These are phyloP conservation scores for Sporothrix inflata DNA, from an alignment of 2,329 filamentous ascomycete genomes.

Conservation along the genomic window DNA sequence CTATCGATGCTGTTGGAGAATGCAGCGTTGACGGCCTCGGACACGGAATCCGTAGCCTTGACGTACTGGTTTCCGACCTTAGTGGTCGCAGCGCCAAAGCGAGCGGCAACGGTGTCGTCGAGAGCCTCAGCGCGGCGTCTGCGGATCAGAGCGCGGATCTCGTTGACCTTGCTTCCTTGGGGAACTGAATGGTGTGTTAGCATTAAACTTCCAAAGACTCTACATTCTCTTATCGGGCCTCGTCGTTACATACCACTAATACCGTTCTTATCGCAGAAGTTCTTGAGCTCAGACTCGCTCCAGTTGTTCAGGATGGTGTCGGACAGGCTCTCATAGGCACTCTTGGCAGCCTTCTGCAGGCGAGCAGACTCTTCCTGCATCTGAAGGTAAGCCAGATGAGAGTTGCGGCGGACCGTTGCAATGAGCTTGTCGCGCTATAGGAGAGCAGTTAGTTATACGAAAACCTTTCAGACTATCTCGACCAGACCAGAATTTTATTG, in stretches of 20 bases:
- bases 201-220: too few species aligned
- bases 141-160: constrained; percentile 85
- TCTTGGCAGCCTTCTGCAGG: constrained; percentile 66
- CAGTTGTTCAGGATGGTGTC: constrained; percentile 87
- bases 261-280: constrained; percentile 88
- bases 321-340: constrained; percentile 73
- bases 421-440: constrained; percentile 79
- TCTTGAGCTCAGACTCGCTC: constrained; percentile 87
- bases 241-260: constrained; percentile 53
- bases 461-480: background rate
- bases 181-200: constrained; percentile 62
- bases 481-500: background rate
- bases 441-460: background rate
- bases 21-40: constrained; percentile 63
- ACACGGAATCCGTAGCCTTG: constrained; percentile 71
- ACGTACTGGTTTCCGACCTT: constrained; percentile 77
- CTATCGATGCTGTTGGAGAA: constrained; percentile 64
- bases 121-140: constrained; percentile 78
- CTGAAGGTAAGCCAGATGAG: constrained; percentile 74
- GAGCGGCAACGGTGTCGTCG: constrained; percentile 64
- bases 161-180: constrained; percentile 87
- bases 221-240: constrained; percentile 25
- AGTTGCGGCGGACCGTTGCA: constrained; percentile 86
- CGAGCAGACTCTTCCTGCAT: constrained; percentile 63
- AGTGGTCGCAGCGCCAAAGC: constrained; percentile 72